Evolutionary conservation across 768 basidiomycete genomes (phyloP).

Genomic region (Pisolithus albus): DNA sequence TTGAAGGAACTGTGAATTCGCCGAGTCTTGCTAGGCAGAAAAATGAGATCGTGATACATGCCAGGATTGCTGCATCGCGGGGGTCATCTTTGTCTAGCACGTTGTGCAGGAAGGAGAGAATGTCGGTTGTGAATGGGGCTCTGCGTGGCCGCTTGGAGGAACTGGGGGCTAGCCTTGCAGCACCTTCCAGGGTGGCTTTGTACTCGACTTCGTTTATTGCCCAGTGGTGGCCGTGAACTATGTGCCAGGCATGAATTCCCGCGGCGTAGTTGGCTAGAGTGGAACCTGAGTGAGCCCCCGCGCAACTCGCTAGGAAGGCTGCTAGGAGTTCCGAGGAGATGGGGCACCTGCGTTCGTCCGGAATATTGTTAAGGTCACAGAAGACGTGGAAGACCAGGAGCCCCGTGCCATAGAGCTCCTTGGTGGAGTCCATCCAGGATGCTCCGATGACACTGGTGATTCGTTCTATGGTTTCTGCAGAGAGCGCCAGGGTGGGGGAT

Average conservation of each 20-base stretch:
- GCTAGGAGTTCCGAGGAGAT: slow-evolving; percentile 17
- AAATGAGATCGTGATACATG: slow-evolving; percentile 15
- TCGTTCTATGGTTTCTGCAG: slow-evolving; percentile 1
- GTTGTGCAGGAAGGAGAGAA: neutral
- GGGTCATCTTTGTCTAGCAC: slow-evolving; percentile 9
- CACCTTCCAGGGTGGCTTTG: slow-evolving; percentile 11
- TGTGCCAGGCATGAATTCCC: slow-evolving; percentile 42
- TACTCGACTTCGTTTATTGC: slow-evolving; percentile 24
- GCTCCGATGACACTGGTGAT: slow-evolving; percentile 19
- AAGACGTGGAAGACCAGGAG: slow-evolving; percentile 35
- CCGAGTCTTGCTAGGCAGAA: slow-evolving; percentile 29
- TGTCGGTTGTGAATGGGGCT: slow-evolving; percentile 7
- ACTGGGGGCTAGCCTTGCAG: neutral
- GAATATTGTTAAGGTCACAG: slow-evolving; percentile 28
- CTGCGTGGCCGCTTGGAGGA: slow-evolving; percentile 5
- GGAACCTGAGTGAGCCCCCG: slow-evolving; percentile 26
- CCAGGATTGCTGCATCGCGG: slow-evolving; percentile 19
- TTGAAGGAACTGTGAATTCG: slow-evolving; percentile 32
- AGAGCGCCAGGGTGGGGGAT: neutral
- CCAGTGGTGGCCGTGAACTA: slow-evolving; percentile 30
- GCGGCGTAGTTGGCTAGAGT: slow-evolving; percentile 34
- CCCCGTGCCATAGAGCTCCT: slow-evolving; percentile 32
- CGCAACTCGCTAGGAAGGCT: slow-evolving; percentile 24
- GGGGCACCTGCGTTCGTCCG: slow-evolving; percentile 30
- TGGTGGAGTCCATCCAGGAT: slow-evolving; percentile 27